Percentiles rank a stretch among this genome's conserved stretches.
phyloP scores from a whole-genome alignment of 1,284 basidiomycete genomes.

The Naganishia liquefaciens region DNA sequence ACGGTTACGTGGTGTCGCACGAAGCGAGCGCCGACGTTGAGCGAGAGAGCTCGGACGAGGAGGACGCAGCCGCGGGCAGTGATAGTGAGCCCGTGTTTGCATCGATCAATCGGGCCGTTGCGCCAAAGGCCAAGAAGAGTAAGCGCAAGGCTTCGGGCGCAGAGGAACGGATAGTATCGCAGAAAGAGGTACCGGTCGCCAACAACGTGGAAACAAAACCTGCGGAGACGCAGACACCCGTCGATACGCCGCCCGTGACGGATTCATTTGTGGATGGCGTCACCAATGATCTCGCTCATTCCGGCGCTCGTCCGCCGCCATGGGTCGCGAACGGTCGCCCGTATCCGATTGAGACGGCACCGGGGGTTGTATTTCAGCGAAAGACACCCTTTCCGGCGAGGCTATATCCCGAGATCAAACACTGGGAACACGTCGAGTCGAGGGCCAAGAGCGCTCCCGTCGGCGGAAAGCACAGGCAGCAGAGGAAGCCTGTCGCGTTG shows the following conservation, averaged over 20 bases:
- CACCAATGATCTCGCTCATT: neutral
- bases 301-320: neutral
- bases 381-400: constrained; percentile 1
- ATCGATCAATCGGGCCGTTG: constrained; percentile 25
- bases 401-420: constrained; percentile 17
- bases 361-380: constrained; percentile 8
- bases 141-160: neutral
- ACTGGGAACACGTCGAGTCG: constrained; percentile 8
- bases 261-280: constrained; percentile 10
- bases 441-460: neutral
- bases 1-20: neutral
- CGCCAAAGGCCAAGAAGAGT: constrained; percentile 19
- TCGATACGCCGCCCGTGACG: neutral
- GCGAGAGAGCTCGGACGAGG: neutral
- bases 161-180: neutral
- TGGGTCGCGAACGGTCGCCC: constrained; percentile 9
- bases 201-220: too few species aligned
- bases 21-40: neutral
- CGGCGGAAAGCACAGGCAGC: constrained; percentile 1
- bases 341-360: constrained; percentile 10
- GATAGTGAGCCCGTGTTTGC: constrained; percentile 31
- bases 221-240: neutral
- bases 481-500: constrained; percentile 5
- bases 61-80: constrained; percentile 2
- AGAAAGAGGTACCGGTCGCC: neutral